Base-by-base conservation (phyloP, 495 filamentous ascomycete species). In the Xylaria flabelliformis region DNA sequence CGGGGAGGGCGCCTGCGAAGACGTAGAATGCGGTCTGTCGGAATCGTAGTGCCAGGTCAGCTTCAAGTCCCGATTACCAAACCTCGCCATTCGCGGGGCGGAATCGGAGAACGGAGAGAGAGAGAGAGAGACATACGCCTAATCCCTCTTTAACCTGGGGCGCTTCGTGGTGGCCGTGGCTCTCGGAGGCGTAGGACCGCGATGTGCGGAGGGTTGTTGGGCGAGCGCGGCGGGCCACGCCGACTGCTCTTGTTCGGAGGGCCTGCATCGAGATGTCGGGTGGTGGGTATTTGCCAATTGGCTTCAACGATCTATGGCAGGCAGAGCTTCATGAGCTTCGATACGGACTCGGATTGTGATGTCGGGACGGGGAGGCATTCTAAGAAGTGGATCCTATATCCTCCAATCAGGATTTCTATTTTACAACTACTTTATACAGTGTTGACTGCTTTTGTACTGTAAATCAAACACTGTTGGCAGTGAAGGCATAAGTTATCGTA, bases 121-220 rank as follows among this genome's bases (percentile, higher is more conserved):
- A 29, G n/a, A n/a, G n/a, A 32, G 48, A 42, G 34, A 29, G 24
- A 78, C 84, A 41, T 83, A 86, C 85, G 55, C 84, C 84, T 67
- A 86, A 71, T 70, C 76, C 73, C 71, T 86, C 85, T 48, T 80
- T 74, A 4, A 82, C 85, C 26, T 74, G 42, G 67, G 74, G 78
- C 39, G 75, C 75, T 55, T 79, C 75, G 74, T 84, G 81, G 70
- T 82, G 74, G 69, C 73, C 76, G 71, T 84, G 81, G 77, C 75
- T 77, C 51, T 82, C 79, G 73, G 84, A 85, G 53, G 81, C 83
- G 72, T 86, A 86, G 24, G 81, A 79, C 72, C 85, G 81, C 64
- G 78, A 77, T 64, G 68, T 75, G 64, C 78, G 80, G 29, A 74
- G 71, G 21, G 50, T 71, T 0, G 75, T 73, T 15, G 80, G 79